Percentiles rank a stretch among this genome's conserved stretches.
Conservation (phyloP, 176 grass and related monocot genomes). For the Hyparrhenia diplandra region DNA sequence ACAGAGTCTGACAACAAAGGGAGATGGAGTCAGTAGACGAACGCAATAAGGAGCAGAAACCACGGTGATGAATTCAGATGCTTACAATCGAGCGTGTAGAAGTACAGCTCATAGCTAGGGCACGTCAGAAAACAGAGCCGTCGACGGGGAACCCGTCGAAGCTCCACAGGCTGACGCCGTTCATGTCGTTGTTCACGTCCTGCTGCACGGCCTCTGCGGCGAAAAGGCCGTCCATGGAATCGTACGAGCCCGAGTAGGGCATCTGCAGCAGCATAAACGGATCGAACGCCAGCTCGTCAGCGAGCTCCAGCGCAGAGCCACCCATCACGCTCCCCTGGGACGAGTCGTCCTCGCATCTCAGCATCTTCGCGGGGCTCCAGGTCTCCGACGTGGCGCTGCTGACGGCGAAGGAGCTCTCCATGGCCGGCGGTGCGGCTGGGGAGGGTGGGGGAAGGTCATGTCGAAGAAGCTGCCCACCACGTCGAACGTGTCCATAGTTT, state of each 20-base stretch:
- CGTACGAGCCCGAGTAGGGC: slow-evolving; percentile 44
- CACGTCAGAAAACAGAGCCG: slow-evolving; percentile 35
- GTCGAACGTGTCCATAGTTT: background rate
- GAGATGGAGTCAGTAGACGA: background rate
- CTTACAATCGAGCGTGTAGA: slow-evolving; percentile 6
- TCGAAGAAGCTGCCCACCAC: slow-evolving; percentile 10
- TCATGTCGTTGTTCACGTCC: slow-evolving; percentile 1
- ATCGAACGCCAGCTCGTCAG: slow-evolving; percentile 44
- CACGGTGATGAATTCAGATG: background rate
- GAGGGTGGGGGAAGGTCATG: background rate
- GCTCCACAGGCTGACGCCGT: slow-evolving; percentile 58
- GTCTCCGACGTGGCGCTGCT: background rate
- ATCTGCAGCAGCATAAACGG: slow-evolving; percentile 39
- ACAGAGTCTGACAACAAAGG: background rate
- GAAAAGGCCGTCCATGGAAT: slow-evolving; percentile 35
- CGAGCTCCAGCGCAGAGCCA: slow-evolving; percentile 1
- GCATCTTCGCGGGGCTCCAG: background rate
- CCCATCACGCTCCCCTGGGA: background rate
- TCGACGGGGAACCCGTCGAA: slow-evolving; percentile 70
- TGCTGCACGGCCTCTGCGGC: slow-evolving; percentile 32
- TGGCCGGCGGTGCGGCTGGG: background rate
- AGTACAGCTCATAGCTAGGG: background rate
- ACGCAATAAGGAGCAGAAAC: background rate
- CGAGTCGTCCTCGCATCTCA: background rate
- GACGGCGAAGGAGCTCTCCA: slow-evolving; percentile 16